phyloP scores from a whole-genome alignment of 306 rosid species.

The Crataegus laevigata region DNA sequence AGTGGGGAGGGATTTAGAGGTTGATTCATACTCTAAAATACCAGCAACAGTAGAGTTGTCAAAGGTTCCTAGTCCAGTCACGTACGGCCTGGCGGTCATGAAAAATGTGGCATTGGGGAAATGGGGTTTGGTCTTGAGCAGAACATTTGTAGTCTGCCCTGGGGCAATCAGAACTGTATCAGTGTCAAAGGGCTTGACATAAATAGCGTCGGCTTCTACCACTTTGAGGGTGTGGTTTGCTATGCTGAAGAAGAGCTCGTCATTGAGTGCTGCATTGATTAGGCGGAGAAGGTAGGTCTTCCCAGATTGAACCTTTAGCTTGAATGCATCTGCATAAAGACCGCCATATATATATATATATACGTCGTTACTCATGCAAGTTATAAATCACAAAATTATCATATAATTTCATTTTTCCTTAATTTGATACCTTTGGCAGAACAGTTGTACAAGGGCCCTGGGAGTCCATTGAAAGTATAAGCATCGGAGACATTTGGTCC shows the following conservation, averaged over 20 bases:
- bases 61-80: conserved; percentile 49
- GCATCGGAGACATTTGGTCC: conserved; percentile 84
- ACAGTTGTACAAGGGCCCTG: conserved; percentile 64
- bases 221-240: conserved; percentile 58
- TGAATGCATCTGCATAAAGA: conserved; percentile 37
- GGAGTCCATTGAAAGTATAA: conserved; percentile 65
- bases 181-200: conserved; percentile 50
- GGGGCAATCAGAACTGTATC: conserved; percentile 47
- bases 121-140: conserved; percentile 42
- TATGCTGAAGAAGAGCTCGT: conserved; percentile 59
- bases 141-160: conserved; percentile 62
- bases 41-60: conserved; percentile 70
- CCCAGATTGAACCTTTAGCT: conserved; percentile 46
- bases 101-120: conserved; percentile 52
- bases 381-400: background rate
- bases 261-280: conserved; percentile 64
- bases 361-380: background rate
- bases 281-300: conserved; percentile 54
- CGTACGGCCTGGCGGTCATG: conserved; percentile 57
- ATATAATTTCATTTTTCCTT: background rate
- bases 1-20: conserved; percentile 10
- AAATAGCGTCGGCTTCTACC: conserved; percentile 53
- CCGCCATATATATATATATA: background rate
- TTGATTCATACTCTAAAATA: conserved; percentile 40
- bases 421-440: conserved; percentile 49